Evolutionary conservation across 2,329 filamentous ascomycete genomes (phyloP), one percentile per base, ranked within the genome.

Genomic region (Davidsoniella neocaledoniae): DNA sequence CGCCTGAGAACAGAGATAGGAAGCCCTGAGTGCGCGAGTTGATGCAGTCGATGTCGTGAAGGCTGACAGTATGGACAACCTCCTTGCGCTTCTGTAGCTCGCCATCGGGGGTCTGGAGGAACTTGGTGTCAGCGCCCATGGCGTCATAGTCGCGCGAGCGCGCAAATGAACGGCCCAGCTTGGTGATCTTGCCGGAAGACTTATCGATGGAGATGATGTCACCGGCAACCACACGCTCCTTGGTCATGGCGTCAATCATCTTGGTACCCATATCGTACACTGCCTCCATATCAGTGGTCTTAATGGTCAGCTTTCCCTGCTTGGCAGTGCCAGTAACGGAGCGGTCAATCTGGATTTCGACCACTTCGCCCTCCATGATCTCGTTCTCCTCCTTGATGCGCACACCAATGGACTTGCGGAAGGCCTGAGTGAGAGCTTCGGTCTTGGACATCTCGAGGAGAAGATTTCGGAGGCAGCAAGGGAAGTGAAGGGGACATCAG

Each of bases 391-490:
- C 91, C 66, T 94, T 95, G 69, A 98, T 98, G 55, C 91, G 79
- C 53, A 98, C 91, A 49, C 90, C 91, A 59, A 98, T 98, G 39
- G 87, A 95, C 65, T 95, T 96, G 60, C 91, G 82, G 71, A 98
- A 96, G n/a, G 91, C 90, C 66, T 98, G 91, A 49, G 90, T 95
- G 36, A 98, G 78, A 46, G 91, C 90, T 67, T 98, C 91, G 37
- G 91, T 98, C 71, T 98, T 98, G 59, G 87, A 94, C 90, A 98
- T 96, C 67, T 98, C 91, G 61, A 96, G 77, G 88, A 95, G 70
- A 95, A 98, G 60, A 98, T 95, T 65, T 98, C 91, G 53, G 88
- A 94, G 12, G 88, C 87, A 41, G 91, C 86, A 55, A 96, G 81
- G 68, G 87, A 88, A 19, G 91, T 98, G 64, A 98, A 98, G 3